Evolutionary conservation across 352 stramenopile genomes (phyloP).

Genomic region (Pythium periplocum): DNA sequence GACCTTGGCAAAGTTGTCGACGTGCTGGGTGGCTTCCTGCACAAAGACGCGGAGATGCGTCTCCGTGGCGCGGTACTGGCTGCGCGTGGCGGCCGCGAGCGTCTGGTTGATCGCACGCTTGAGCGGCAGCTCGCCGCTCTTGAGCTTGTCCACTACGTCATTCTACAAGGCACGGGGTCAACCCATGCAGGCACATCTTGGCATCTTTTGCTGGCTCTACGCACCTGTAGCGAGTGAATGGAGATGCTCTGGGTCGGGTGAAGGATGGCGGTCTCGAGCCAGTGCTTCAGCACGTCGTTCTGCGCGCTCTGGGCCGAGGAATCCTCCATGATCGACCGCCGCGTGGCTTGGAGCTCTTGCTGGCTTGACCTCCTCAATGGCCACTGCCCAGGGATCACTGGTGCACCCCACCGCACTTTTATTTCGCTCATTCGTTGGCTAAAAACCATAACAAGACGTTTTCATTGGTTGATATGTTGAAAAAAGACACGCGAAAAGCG

Average conservation of each 20-base stretch:
- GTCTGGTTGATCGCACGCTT: slow-evolving; percentile 65
- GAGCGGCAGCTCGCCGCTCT: slow-evolving; percentile 44
- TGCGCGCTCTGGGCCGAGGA: slow-evolving; percentile 5
- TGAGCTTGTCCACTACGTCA: slow-evolving; percentile 59
- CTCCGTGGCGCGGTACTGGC: slow-evolving; percentile 51
- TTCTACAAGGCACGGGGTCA: slow-evolving; percentile 20
- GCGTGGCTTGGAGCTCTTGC: no score
- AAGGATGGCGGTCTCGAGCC: slow-evolving; percentile 49
- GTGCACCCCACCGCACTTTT: slow-evolving; percentile 15
- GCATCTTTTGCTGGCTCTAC: neutral
- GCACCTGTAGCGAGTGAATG: slow-evolving; percentile 59
- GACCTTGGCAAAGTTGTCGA: slow-evolving; percentile 40
- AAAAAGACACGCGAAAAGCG: neutral
- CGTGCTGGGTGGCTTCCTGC: slow-evolving; percentile 17
- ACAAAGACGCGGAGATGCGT: slow-evolving; percentile 48
- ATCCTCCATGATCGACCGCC: slow-evolving; percentile 13
- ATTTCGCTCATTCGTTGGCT: neutral
- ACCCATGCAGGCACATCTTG: neutral
- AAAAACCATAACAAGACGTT: neutral
- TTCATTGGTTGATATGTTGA: slow-evolving; percentile 11
- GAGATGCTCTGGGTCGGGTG: slow-evolving; percentile 38
- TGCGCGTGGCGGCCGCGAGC: slow-evolving; percentile 46
- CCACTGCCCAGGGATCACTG: slow-evolving; percentile 20
- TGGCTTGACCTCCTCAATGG: no score
- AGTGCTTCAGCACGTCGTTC: slow-evolving; percentile 60